These are phyloP conservation scores for Leptodermis oblonga DNA, from an alignment of 257 asterid species.

Conservation along the genomic window DNA sequence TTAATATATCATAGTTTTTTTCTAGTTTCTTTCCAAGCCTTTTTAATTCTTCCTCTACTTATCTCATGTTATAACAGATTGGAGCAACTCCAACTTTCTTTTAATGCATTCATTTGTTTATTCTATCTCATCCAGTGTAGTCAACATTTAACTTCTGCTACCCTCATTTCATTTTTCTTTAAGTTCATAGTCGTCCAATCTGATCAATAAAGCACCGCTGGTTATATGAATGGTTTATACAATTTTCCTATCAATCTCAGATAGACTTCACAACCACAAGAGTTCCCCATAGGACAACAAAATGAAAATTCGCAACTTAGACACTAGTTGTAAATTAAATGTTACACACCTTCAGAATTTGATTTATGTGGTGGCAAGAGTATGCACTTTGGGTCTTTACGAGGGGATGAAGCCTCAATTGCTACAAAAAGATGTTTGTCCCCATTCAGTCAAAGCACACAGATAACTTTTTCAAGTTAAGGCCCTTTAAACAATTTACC, in stretches of 20 bases:
- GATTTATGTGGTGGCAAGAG: constrained; percentile 53
- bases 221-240: too few relatives aligned
- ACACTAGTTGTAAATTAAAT: not conserved
- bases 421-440: constrained; percentile 36
- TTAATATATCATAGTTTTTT: not conserved
- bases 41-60: not conserved
- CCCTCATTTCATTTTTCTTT: not conserved
- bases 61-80: not conserved
- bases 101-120: not conserved
- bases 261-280: not conserved
- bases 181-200: not conserved
- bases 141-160: not conserved
- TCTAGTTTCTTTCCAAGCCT: not conserved
- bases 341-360: constrained; percentile 42
- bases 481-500: constrained; percentile 34
- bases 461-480: not conserved
- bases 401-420: constrained; percentile 91
- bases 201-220: not conserved
- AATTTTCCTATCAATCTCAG: not conserved
- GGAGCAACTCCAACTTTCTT: not conserved
- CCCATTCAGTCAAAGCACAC: not conserved
- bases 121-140: not conserved
- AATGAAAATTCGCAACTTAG: not conserved
- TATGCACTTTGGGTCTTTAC: constrained; percentile 69
- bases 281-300: not conserved